Conservation (phyloP, 495 filamentous ascomycete species). For the Hyphodiscus hymeniophilus region DNA sequence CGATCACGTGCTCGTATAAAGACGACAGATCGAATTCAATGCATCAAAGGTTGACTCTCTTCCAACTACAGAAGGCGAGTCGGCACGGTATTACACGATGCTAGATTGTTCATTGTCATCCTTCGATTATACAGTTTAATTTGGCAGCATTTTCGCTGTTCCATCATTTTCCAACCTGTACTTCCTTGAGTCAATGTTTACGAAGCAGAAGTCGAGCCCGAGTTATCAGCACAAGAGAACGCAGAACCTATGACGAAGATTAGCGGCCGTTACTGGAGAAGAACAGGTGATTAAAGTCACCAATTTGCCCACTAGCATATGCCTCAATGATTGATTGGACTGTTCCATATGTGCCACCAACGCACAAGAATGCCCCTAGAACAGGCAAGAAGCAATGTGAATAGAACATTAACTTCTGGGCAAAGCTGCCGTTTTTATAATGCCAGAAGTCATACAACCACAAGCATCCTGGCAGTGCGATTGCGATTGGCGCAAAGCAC, state of each 20-base stretch:
- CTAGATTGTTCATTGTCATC: too few species aligned
- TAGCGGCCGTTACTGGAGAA: conserved; percentile 1
- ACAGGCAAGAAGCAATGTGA: conserved; percentile 23
- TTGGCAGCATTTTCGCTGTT: too few species aligned
- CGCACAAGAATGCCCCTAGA: conserved; percentile 25
- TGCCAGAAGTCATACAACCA: conserved; percentile 37
- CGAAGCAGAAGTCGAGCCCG: conserved; percentile 3
- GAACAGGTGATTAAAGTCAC: conserved; percentile 9
- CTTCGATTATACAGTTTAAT: too few species aligned
- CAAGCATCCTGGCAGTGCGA: conserved; percentile 35
- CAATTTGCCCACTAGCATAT: conserved; percentile 27
- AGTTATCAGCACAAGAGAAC: conserved; percentile 20
- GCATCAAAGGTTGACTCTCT: too few species aligned
- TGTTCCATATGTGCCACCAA: conserved; percentile 30
- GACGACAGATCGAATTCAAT: too few species aligned
- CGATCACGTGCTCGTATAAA: too few species aligned
- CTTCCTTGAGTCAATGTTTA: too few species aligned
- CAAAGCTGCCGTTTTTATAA: conserved; percentile 25
- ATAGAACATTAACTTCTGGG: conserved; percentile 20
- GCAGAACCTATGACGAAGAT: conserved; percentile 7
- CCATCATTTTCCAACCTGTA: too few species aligned
- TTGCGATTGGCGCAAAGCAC: conserved; percentile 32
- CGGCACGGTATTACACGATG: too few species aligned
- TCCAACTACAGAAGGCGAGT: too few species aligned
- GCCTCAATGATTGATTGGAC: conserved; percentile 28